Evolutionary conservation across 2,329 filamentous ascomycete genomes (phyloP), one percentile per base, ranked within the genome.

Genomic region (Exophiala dermatitidis): DNA sequence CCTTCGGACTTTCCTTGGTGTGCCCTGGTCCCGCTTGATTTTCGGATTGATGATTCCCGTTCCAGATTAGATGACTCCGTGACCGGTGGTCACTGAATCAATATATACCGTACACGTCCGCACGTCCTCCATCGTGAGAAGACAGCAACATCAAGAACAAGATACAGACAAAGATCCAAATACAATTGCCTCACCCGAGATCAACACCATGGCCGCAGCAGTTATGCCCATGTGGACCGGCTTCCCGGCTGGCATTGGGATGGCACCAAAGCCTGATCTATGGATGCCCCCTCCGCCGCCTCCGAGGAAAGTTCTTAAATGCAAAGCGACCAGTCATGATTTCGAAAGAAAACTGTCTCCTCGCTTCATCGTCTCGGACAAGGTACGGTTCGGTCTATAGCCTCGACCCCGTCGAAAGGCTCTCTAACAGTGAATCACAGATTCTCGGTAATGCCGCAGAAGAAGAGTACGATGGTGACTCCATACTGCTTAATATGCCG

Each of bases 271-370:
- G 30, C 29, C 29, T n/a, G 37, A 52, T 7, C 7, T 33, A 19
- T 44, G 26, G 6, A 42, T 36, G 9, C 30, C 19, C 19, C 46
- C 51, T 32, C 53, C 54, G 31, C 51, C 37, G 31, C 51, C 37
- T 12, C 46, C 51, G 19, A 19, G 19, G 19, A 19, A 19, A 19
- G 19, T 19, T n/a, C 50, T 58, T 34, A 56, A 54, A 36, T 62
- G 61, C 38, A 52, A 33, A 9, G 60, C 61, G 4, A 55, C 41
- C 7, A 58, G 54, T 42, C 28, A 51, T 28, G 54, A 63, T 45
- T 63, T 62, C 45, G 53, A 56, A 42, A 51, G 60, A 30, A 63
- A 63, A 41, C 51, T 63, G 5, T 50, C 51, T 3, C 30, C 26
- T 29, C 50, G 48, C 8, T 63, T 63, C 48, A 38, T 52, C 8